phyloP scores from a whole-genome alignment of 768 basidiomycete genomes.

The Pleurotus tuber-regium region DNA sequence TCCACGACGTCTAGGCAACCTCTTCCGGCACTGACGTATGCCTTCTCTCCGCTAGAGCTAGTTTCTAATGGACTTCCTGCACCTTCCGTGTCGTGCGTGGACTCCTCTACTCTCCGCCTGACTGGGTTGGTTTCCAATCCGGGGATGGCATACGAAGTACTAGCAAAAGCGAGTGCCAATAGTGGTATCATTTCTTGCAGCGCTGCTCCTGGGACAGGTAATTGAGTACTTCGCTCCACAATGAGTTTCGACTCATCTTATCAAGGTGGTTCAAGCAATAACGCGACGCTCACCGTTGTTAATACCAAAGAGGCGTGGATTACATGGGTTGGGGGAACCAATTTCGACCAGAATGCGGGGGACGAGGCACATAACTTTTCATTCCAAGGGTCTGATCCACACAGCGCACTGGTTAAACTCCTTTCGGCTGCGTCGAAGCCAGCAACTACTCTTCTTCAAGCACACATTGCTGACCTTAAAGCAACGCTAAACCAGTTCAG shows the following conservation, averaged over 20 bases:
- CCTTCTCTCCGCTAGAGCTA: slow-evolving; percentile 46
- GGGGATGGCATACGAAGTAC: slow-evolving; percentile 73
- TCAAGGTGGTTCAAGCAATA: slow-evolving; percentile 23
- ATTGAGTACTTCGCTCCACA: not conserved
- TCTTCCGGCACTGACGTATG: slow-evolving; percentile 43
- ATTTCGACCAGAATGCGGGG: slow-evolving; percentile 65
- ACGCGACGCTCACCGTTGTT: slow-evolving; percentile 39
- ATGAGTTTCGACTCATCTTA: too few species aligned
- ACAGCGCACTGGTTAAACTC: slow-evolving; percentile 37
- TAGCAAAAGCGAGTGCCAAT: slow-evolving; percentile 44
- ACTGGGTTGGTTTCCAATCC: slow-evolving; percentile 46
- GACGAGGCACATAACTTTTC: slow-evolving; percentile 52
- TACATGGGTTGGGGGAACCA: slow-evolving; percentile 73
- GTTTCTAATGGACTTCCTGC: slow-evolving; percentile 38
- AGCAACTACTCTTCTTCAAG: slow-evolving; percentile 39
- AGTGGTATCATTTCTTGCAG: slow-evolving; percentile 31
- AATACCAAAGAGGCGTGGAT: slow-evolving; percentile 56
- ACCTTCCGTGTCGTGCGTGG: slow-evolving; percentile 61
- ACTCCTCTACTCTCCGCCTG: slow-evolving; percentile 49
- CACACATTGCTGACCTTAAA: slow-evolving; percentile 53
- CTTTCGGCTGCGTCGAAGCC: slow-evolving; percentile 28
- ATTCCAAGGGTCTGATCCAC: slow-evolving; percentile 64
- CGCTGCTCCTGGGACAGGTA: slow-evolving; percentile 8
- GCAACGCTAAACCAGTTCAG: slow-evolving; percentile 44
- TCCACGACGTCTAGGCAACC: slow-evolving; percentile 13